phyloP scores from a whole-genome alignment of 352 stramenopile species.

The Phytopythium kandeliae region DNA sequence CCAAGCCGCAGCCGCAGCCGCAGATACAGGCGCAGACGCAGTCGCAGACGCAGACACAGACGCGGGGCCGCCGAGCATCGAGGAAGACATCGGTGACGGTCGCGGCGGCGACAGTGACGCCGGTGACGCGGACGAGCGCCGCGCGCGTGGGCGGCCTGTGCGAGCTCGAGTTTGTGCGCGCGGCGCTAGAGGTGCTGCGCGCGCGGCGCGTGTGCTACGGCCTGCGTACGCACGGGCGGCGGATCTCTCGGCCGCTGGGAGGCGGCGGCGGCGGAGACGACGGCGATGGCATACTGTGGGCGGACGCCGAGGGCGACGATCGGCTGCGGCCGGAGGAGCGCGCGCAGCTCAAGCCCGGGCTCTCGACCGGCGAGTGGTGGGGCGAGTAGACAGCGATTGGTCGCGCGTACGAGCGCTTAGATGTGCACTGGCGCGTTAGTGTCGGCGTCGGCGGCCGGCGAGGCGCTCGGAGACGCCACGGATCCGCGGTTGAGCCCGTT shows the following conservation, averaged over 20 bases:
- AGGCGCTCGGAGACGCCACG: too few species aligned
- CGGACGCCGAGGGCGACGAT: background rate
- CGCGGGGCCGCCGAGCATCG: constrained; percentile 6
- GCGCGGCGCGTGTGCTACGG: constrained; percentile 31
- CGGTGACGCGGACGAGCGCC: too few species aligned
- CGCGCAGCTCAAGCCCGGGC: background rate
- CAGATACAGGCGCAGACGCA: constrained; percentile 2
- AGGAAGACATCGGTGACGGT: constrained; percentile 4
- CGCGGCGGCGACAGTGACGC: too few species aligned
- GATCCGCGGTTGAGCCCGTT: constrained; percentile 58
- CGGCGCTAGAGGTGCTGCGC: constrained; percentile 41
- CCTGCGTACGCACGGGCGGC: constrained; percentile 47
- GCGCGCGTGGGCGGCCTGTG: constrained; percentile 34
- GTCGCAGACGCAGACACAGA: constrained; percentile 1
- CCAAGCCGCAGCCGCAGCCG: constrained; percentile 19
- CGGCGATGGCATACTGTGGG: background rate
- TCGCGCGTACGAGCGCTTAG: constrained; percentile 5
- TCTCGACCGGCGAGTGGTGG: background rate
- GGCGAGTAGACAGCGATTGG: too few species aligned
- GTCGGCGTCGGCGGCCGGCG: too few species aligned
- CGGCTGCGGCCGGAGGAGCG: background rate
- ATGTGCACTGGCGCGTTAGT: constrained; percentile 41
- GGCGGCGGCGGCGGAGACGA: background rate
- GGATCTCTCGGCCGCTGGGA: background rate
- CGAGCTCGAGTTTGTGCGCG: constrained; percentile 60